phyloP scores from a whole-genome alignment of 164 flowering plant species.

The Litsea cubeba region DNA sequence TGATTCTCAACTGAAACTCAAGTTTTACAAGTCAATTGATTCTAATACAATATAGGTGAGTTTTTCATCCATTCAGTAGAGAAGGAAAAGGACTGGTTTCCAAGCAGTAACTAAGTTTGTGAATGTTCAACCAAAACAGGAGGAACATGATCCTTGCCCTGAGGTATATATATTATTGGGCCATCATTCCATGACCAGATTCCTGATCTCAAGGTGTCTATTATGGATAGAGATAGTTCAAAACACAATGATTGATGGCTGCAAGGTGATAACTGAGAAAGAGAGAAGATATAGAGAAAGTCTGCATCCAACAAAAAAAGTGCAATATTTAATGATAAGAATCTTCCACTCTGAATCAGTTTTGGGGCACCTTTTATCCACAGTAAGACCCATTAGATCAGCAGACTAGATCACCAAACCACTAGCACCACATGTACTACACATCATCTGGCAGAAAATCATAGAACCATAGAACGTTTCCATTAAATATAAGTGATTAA shows the following conservation, averaged over 20 bases:
- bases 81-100: background rate
- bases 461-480: background rate
- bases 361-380: background rate
- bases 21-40: background rate
- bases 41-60: background rate
- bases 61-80: background rate
- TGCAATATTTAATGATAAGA: background rate
- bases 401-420: background rate
- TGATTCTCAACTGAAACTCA: background rate
- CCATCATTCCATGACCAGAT: too few relatives aligned
- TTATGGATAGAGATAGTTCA: too few relatives aligned
- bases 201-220: too few relatives aligned
- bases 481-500: background rate
- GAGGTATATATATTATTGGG: too few relatives aligned
- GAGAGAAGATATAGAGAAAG: too few relatives aligned
- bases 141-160: too few relatives aligned
- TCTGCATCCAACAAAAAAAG: too few relatives aligned
- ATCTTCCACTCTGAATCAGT: background rate
- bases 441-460: background rate
- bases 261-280: too few relatives aligned
- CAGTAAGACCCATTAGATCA: background rate
- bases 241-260: too few relatives aligned
- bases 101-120: background rate
- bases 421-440: background rate
- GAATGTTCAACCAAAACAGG: too few relatives aligned